Evolutionary conservation across 768 basidiomycete genomes (phyloP), one percentile per base, ranked within the genome.

Genomic region (Podaxis sp.): DNA sequence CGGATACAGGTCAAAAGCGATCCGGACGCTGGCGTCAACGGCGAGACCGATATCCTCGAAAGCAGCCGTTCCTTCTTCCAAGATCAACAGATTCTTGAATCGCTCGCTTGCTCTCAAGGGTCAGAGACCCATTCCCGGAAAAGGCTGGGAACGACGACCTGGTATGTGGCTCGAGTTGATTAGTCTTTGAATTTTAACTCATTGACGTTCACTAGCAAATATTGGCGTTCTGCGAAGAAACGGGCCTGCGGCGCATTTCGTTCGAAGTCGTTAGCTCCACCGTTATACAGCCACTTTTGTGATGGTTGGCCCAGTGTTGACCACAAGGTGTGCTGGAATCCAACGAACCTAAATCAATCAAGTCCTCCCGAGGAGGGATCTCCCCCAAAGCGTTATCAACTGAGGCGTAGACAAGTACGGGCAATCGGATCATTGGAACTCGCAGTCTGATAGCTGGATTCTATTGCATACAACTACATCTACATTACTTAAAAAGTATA

Each of bases 81-180:
- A 80, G 40, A 75, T 82, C 25, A 74, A 74, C 36, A 82, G 76
- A 62, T 90, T 90, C 70, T 54, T 87, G 3, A 75, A 84, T 43
- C 76, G 81, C 13, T 81, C 71, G 7, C 74, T 89, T 3, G 81
- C 79, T 24, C 66, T 87, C 47, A 82, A 78, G 62, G 79, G 79
- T 17, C 63, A 49, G 19, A 71, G 15, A 66, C 67, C 59, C 73
- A 73, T 50, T 74, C 56, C 75, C 46, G 77, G 75, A 59, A 77
- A 76, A 54, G 79, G 80, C 27, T 90, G 88, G 87, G 81, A 85
- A 65, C 76, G 88, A 53, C 76, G 79, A 69, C 77, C 86, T 55
- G 86, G 88, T 88, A 65, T 47, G 79, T 69, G 25, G 13, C 27
- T 6, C 13, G 24, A 41, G 29, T 9, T 19, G 36, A n/a, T n/a